These are phyloP conservation scores for Arachis monticola DNA, from an alignment of 331 rosid genomes.

Conservation along the genomic window DNA sequence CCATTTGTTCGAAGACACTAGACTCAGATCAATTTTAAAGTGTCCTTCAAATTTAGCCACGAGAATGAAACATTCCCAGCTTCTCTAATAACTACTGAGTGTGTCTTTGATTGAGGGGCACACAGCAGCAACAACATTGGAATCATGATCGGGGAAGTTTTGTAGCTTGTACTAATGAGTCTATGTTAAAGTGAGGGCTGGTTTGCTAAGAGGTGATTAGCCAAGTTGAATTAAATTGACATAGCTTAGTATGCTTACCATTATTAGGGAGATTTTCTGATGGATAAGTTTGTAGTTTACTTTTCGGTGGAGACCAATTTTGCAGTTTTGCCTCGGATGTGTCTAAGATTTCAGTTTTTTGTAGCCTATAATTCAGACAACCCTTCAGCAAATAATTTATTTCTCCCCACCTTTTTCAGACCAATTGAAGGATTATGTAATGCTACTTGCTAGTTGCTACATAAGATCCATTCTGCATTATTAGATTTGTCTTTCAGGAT, in stretches of 20 bases:
- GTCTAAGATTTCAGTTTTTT: slow-evolving; percentile 28
- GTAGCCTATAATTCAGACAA: background rate
- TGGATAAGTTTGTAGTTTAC: slow-evolving; percentile 27
- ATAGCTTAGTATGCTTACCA: slow-evolving; percentile 30
- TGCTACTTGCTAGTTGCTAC: background rate
- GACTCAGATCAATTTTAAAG: slow-evolving; percentile 43
- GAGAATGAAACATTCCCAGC: slow-evolving; percentile 30
- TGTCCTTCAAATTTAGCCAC: slow-evolving; percentile 21
- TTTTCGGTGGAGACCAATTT: slow-evolving; percentile 22
- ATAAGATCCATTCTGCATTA: background rate
- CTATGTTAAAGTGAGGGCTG: slow-evolving; percentile 44
- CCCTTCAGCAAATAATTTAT: background rate
- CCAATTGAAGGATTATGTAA: slow-evolving; percentile 29
- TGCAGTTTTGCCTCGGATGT: slow-evolving; percentile 23
- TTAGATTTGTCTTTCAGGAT: slow-evolving; percentile 20
- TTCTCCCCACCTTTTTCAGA: background rate
- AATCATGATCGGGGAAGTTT: slow-evolving; percentile 37
- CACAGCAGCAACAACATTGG: slow-evolving; percentile 26
- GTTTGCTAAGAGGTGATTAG: slow-evolving; percentile 33
- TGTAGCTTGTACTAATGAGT: slow-evolving; percentile 41
- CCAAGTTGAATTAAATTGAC: slow-evolving; percentile 39
- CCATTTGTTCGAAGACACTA: slow-evolving; percentile 37
- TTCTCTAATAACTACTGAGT: slow-evolving; percentile 21
- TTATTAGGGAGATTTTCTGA: slow-evolving; percentile 32
- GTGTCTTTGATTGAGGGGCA: slow-evolving; percentile 43